Base-by-base conservation (phyloP, 2,329 filamentous ascomycete genomes). In the Chaetomium globosum region DNA sequence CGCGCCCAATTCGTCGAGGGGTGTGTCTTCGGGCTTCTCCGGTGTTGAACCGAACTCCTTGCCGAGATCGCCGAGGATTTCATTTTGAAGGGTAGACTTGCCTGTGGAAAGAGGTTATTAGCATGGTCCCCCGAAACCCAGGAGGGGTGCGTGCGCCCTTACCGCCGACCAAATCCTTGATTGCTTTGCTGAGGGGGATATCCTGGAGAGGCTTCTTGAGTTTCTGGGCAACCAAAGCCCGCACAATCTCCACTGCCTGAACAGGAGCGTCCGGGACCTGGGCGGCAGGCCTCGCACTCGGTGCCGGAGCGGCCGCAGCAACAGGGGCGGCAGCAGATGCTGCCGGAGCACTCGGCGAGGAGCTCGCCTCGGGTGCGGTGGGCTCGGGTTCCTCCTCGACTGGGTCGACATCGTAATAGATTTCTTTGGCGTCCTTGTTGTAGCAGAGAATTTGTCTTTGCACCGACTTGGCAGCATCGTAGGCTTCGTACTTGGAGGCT, bases 361-460 rank as follows among this genome's bases (percentile, higher is more conserved):
- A 69, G 64, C 65, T 77, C 1, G 71, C 65, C 48, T 67, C 63
- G n/a, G 69, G 54, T 3, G 74, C 66, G 10, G 71, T 68, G 30
- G 88, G 81, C 74, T 90, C 89, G 55, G 90, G 85, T 79, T 98
- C 95, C 65, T 99, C 95, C 74, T 96, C 92, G 33, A 96, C 83
- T 0, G 95, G 95, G 75, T 99, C 95, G 53, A 96, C 93, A 76
- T 97, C 94, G 80, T 99, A 99, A 83, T 99, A 99, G 71, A 99
- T 99, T 79, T 99, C 95, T 79, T 97, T 98, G 64, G 93, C 91
- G 76, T 99, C 95, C 80, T 99, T 99, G 84, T 97, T 98, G 83
- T 98, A 99, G 84, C 95, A 98, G 64, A 99, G 87, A 77, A 99
- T 97, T 79, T 98, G 94, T 77, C 95, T 88, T 81, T 97, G 93